Conservation (phyloP, 306 rosid genomes). For the Amphicarpaea edgeworthii region DNA sequence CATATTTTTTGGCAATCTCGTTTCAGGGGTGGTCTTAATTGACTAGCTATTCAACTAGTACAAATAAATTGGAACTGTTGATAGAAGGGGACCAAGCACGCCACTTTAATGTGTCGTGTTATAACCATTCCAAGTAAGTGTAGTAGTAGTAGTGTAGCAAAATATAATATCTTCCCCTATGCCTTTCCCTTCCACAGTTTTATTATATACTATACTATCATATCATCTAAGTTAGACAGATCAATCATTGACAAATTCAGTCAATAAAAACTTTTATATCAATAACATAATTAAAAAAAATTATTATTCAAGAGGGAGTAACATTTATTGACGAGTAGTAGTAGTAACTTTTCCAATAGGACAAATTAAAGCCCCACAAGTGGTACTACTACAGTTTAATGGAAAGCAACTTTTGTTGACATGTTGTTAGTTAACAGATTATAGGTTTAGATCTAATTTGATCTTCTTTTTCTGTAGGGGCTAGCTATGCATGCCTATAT, state of each 20-base stretch:
- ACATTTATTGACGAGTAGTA: slow-evolving; percentile 29
- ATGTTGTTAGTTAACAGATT: slow-evolving; percentile 45
- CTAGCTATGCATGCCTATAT: slow-evolving; percentile 13
- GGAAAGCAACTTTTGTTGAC: slow-evolving; percentile 44
- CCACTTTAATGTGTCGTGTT: slow-evolving; percentile 45
- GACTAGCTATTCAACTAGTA: slow-evolving; percentile 44
- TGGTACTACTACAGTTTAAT: slow-evolving; percentile 37
- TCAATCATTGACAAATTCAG: no score
- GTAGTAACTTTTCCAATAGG: slow-evolving; percentile 37
- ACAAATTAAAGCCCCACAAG: slow-evolving; percentile 42
- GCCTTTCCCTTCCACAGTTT: slow-evolving; percentile 37
- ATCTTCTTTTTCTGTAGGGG: slow-evolving; percentile 26
- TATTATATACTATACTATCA: slow-evolving; percentile 12
- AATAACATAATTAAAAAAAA: no score
- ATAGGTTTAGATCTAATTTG: slow-evolving; percentile 28
- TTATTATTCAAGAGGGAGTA: no score
- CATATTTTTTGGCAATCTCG: slow-evolving; percentile 51
- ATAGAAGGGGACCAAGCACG: slow-evolving; percentile 48
- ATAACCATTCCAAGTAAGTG: slow-evolving; percentile 39
- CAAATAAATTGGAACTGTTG: slow-evolving; percentile 48
- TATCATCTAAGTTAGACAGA: no score
- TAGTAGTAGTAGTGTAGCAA: not conserved
- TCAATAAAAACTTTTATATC: no score
- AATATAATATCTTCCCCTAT: slow-evolving; percentile 16
- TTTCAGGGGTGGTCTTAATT: slow-evolving; percentile 50